phyloP scores from a whole-genome alignment of 306 rosid species.

The Quercus bicolor region DNA sequence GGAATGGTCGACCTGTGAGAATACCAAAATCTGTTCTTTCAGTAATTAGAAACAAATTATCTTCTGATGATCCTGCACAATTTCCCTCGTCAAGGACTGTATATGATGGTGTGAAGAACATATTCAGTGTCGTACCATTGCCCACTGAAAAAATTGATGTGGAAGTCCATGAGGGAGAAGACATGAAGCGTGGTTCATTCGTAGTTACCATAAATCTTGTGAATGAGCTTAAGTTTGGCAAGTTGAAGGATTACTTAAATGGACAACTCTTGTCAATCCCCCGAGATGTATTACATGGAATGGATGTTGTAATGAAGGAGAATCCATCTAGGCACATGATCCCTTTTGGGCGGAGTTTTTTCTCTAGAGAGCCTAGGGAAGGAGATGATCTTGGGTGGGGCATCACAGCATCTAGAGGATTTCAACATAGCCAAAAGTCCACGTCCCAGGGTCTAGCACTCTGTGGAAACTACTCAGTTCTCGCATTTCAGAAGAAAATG shows the following conservation, averaged over 20 bases:
- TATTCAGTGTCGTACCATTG: slow-evolving; percentile 52
- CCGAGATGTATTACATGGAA: slow-evolving; percentile 63
- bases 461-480: slow-evolving; percentile 65
- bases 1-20: slow-evolving; percentile 37
- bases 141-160: slow-evolving; percentile 52
- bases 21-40: slow-evolving; percentile 49
- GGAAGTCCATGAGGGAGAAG: slow-evolving; percentile 53
- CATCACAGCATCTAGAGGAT: slow-evolving; percentile 45
- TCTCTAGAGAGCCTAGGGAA: slow-evolving; percentile 33
- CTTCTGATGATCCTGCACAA: slow-evolving; percentile 36
- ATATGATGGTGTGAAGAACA: slow-evolving; percentile 59
- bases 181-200: slow-evolving; percentile 32
- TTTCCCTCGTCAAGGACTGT: slow-evolving; percentile 60
- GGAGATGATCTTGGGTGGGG: slow-evolving; percentile 50
- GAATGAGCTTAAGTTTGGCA: slow-evolving; percentile 37
- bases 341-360: slow-evolving; percentile 49
- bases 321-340: slow-evolving; percentile 50
- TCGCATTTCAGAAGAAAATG: slow-evolving; percentile 55
- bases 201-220: slow-evolving; percentile 39
- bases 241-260: slow-evolving; percentile 51
- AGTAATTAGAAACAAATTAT: slow-evolving; percentile 50
- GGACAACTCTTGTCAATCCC: slow-evolving; percentile 36
- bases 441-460: slow-evolving; percentile 58
- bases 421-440: slow-evolving; percentile 51
- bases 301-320: slow-evolving; percentile 74